Evolutionary conservation across 164 flowering plant species (phyloP).

Genomic region (Santalum album): DNA sequence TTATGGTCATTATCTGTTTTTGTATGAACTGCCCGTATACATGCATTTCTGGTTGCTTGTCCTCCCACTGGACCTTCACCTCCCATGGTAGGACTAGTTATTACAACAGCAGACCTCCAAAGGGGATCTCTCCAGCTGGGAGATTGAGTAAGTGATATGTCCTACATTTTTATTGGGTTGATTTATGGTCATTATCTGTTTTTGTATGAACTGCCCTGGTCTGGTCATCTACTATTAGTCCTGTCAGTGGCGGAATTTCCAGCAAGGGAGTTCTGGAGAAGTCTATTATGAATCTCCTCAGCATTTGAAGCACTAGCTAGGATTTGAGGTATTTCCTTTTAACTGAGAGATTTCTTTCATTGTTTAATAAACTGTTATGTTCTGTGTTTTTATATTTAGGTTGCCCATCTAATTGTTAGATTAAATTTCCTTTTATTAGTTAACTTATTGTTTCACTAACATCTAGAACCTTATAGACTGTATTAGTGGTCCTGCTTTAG

Average conservation of each 20-base stretch:
- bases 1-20: not conserved
- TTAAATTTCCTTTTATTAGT: too few relatives aligned
- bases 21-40: not conserved
- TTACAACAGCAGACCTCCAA: constrained; percentile 1
- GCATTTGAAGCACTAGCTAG: too few relatives aligned
- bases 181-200: not conserved
- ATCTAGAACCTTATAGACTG: too few relatives aligned
- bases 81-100: not conserved
- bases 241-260: not conserved
- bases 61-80: constrained; percentile 1
- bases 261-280: too few relatives aligned
- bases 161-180: not conserved
- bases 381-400: too few relatives aligned
- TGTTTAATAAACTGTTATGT: too few relatives aligned
- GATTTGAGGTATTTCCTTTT: too few relatives aligned
- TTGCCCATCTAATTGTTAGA: too few relatives aligned
- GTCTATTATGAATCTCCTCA: too few relatives aligned
- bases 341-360: too few relatives aligned
- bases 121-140: constrained; percentile 1
- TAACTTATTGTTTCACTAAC: too few relatives aligned
- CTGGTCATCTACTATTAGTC: not conserved
- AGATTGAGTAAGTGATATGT: not conserved
- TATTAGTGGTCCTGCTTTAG: too few relatives aligned
- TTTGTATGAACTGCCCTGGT: not conserved
- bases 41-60: constrained; percentile 1